phyloP scores from a whole-genome alignment of 495 filamentous ascomycete genomes.

The Podospora appendiculata region DNA sequence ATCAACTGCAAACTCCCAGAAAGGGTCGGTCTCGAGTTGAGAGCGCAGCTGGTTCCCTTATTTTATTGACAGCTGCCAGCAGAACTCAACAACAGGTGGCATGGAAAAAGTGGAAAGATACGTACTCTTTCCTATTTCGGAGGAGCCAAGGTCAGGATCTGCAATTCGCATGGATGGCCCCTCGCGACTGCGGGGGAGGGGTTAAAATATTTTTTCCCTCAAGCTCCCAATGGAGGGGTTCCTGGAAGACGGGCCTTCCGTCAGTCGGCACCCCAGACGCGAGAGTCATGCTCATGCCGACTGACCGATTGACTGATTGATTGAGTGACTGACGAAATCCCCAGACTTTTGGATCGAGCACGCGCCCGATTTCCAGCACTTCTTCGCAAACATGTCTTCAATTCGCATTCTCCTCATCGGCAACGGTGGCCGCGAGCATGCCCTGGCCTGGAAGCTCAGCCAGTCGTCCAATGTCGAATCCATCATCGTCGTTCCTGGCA shows the following conservation, averaged over 20 bases:
- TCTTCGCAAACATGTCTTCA: constrained; percentile 16
- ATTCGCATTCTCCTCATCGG: constrained; percentile 75
- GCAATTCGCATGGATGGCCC: too few relatives aligned
- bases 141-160: background rate
- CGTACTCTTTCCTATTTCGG: constrained; percentile 8
- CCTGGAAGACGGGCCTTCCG: background rate
- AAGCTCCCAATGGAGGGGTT: constrained; percentile 3
- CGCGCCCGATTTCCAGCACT: background rate
- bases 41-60: too few relatives aligned
- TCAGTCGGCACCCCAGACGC: background rate
- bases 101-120: background rate
- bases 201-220: constrained; percentile 18
- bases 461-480: constrained; percentile 63
- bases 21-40: too few relatives aligned
- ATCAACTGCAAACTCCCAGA: too few relatives aligned
- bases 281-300: background rate
- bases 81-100: too few relatives aligned
- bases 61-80: too few relatives aligned
- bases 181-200: constrained; percentile 27
- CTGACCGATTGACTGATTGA: too few relatives aligned
- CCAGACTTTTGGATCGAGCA: too few relatives aligned
- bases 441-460: constrained; percentile 87
- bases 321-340: too few relatives aligned
- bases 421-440: constrained; percentile 90
- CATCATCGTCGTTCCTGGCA: constrained; percentile 69